Base-by-base conservation (phyloP, 257 asterid genomes). In the Echium plantagineum region DNA sequence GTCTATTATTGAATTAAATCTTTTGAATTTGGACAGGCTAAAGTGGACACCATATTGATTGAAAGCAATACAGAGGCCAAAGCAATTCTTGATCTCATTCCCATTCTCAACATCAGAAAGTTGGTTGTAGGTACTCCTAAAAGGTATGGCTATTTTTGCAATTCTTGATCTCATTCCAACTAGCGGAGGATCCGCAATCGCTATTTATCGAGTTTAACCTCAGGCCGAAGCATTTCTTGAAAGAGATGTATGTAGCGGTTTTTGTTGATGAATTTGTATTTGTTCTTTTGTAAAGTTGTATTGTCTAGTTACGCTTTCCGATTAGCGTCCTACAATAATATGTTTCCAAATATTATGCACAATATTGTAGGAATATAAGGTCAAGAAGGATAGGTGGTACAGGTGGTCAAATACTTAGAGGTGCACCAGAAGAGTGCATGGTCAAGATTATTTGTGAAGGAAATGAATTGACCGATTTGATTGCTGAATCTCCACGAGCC, bases 41-140 rank as follows among this genome's bases (percentile, higher is more conserved):
- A 78, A 70, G 91, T 69, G 66, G 97, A 90, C 56, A 90, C 95
- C 49, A 69, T 87, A 69, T 78, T 87, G 5, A 74, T 90, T 7
- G 96, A 90, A 66, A 85, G 90, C 67, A 90, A 90, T 46, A 62
- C 49, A 78, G 97, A 87, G 75, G 89, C 79, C 46, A 82, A 85
- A 61, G 87, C 96, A 0, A 80, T 90, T 75, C 63, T 83, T 32
- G 89, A 85, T 64, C 96, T 90, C 78, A 85, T 90, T 64, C 88
- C 89, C 52, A 74, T 90, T 60, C 89, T 89, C 80, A 78, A 87
- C 75, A 80, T 90, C 3, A 80, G 71, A 53, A 87, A 69, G 63
- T 69, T 90, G 38, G 78, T 90, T 32, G 20, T 90, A 1, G 87
- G 86, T 53, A 79, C 82, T 66, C 69, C 75, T 60, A 83, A 86